These are phyloP conservation scores for Saccharomycopsis crataegensis DNA, from an alignment of 1,139 yeast genomes.

Conservation along the genomic window DNA sequence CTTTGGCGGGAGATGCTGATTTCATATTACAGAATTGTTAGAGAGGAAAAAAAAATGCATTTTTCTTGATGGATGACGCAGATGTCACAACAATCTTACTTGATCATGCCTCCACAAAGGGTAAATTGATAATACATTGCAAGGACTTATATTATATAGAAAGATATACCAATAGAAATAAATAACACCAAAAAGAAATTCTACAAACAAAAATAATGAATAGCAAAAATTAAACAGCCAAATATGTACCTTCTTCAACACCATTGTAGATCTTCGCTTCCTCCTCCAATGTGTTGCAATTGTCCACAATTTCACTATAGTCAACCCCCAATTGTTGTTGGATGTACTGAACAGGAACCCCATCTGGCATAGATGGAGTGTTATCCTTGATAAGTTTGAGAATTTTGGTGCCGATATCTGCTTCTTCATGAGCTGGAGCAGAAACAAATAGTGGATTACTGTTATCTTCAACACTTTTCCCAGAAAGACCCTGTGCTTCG, in stretches of 20 bases:
- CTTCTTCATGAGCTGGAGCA: constrained; percentile 30
- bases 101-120: too few species aligned
- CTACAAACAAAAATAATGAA: too few species aligned
- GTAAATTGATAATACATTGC: too few species aligned
- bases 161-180: too few species aligned
- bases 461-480: constrained; percentile 17
- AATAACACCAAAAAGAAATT: too few species aligned
- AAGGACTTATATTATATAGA: too few species aligned
- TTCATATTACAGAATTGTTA: too few species aligned
- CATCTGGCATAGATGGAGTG: constrained; percentile 58
- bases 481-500: constrained; percentile 38
- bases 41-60: too few species aligned
- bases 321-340: constrained; percentile 48
- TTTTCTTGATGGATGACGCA: too few species aligned
- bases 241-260: constrained; percentile 53
- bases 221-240: constrained; percentile 35
- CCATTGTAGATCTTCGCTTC: constrained; percentile 63
- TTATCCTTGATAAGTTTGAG: constrained; percentile 43
- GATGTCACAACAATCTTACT: too few species aligned
- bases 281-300: constrained; percentile 49
- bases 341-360: constrained; percentile 59
- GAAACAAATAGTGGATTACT: constrained; percentile 41
- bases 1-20: too few species aligned
- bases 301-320: constrained; percentile 40
- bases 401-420: constrained; percentile 37